A percentile compares a stretch with the other conserved stretches of the same genome.
Evolutionary conservation across 805 yeast genomes (phyloP).

Genomic region (Lachancea quebecensis): DNA sequence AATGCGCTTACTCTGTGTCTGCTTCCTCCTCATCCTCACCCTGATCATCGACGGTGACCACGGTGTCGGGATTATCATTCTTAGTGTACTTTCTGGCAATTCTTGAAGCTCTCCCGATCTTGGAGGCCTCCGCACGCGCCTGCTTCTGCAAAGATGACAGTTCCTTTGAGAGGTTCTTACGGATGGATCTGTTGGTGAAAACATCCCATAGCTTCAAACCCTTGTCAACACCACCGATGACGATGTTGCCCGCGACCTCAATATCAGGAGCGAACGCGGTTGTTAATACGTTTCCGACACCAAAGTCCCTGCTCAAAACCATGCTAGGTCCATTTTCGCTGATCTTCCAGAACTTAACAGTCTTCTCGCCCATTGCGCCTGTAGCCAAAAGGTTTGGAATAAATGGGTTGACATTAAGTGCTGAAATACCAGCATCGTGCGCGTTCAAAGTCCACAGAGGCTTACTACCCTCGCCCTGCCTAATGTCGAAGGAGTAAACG

Average conservation of each 20-base stretch:
- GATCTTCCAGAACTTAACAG: constrained; percentile 82
- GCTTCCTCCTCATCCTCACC: constrained; percentile 55
- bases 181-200: constrained; percentile 72
- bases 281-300: constrained; percentile 85
- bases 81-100: constrained; percentile 64
- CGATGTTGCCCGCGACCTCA: constrained; percentile 77
- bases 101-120: constrained; percentile 58
- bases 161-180: constrained; percentile 58
- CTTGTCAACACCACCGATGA: constrained; percentile 80
- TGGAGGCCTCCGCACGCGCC: constrained; percentile 53
- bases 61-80: constrained; percentile 42
- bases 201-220: constrained; percentile 90
- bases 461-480: constrained; percentile 45
- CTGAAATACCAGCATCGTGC: constrained; percentile 88
- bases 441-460: constrained; percentile 96
- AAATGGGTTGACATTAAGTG: constrained; percentile 61
- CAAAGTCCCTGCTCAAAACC: constrained; percentile 87
- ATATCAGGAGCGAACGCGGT: constrained; percentile 79
- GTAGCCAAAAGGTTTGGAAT: constrained; percentile 74
- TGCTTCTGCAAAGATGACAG: constrained; percentile 45
- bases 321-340: constrained; percentile 57
- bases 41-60: constrained; percentile 58
- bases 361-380: constrained; percentile 86
- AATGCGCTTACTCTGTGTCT: constrained; percentile 11
- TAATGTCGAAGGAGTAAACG: constrained; percentile 81